phyloP scores from a whole-genome alignment of 257 asterid species.

The Solanum stenotomum region DNA sequence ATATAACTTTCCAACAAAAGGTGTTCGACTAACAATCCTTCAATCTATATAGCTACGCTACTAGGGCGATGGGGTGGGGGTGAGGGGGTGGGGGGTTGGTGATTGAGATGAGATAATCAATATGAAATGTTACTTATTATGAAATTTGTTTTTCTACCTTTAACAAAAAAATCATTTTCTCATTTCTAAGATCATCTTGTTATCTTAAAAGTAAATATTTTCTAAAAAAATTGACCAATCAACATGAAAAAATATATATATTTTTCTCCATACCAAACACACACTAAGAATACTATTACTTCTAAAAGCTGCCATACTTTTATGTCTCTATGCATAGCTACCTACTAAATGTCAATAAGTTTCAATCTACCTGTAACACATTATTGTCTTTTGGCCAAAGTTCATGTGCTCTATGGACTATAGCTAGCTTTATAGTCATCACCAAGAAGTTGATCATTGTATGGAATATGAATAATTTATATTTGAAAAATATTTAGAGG shows the following conservation, averaged over 20 bases:
- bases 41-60: background rate
- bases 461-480: background rate
- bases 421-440: background rate
- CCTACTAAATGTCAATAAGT: background rate
- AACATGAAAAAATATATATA: background rate
- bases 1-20: rapidly evolving
- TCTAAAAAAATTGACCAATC: background rate
- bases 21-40: background rate
- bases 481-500: slow-evolving; percentile 7
- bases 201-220: background rate
- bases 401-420: background rate
- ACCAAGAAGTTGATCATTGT: background rate
- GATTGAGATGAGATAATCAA: background rate
- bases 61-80: background rate
- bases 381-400: background rate
- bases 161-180: background rate
- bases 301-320: background rate
- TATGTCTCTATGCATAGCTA: background rate
- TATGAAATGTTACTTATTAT: background rate
- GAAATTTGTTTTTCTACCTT: background rate
- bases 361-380: background rate
- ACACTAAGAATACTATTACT: background rate
- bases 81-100: no score
- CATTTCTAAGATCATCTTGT: background rate
- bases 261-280: background rate